Evolutionary conservation across 306 rosid genomes (phyloP), one percentile per base, ranked within the genome.

Genomic region (Abrus pulchellus): DNA sequence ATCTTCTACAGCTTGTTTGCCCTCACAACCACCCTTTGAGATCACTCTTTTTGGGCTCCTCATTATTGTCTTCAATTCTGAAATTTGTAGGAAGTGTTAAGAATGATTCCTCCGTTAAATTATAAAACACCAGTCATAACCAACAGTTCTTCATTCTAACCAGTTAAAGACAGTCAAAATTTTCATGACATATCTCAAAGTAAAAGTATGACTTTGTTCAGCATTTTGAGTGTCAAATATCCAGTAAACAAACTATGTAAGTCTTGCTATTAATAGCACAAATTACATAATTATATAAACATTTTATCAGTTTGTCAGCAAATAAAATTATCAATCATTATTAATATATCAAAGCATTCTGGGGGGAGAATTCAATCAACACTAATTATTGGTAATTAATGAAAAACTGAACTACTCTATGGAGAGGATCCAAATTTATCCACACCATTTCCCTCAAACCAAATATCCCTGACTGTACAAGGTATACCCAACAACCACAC

Each of bases 21-120:
- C 89, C 79, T 91, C 97, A 67, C 50, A 66, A 79, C 88, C 74
- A 60, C 65, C 63, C 84, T 90, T 93, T 80, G 75, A 64, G 53
- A 50, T 86, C 84, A 78, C 79, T 85, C 88, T 88, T 86, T 92
- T 90, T 62, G 99, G 96, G 82, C 98, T 92, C 88, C 90, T 90
- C 93, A 92, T 90, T 74, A 78, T 81, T 57, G 93, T 81, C 92
- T 87, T 96, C 43, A 73, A 79, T 80, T 92, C 99, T 96, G 93
- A 82, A 87, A 90, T 85, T 89, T 64, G 50, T 32, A 83, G 68
- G n/a, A 80, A n/a, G 60, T 52, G 33, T 65, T 76, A 62, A 56
- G 60, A 85, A 84, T 72, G 76, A 40, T 55, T 47, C 36, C 13
- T 57, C 44, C 5, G 38, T 54, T 41, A 59, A 72, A 67, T 49